phyloP scores from a whole-genome alignment of 2,329 filamentous ascomycete species.

The Plectosphaerella cucumerina region DNA sequence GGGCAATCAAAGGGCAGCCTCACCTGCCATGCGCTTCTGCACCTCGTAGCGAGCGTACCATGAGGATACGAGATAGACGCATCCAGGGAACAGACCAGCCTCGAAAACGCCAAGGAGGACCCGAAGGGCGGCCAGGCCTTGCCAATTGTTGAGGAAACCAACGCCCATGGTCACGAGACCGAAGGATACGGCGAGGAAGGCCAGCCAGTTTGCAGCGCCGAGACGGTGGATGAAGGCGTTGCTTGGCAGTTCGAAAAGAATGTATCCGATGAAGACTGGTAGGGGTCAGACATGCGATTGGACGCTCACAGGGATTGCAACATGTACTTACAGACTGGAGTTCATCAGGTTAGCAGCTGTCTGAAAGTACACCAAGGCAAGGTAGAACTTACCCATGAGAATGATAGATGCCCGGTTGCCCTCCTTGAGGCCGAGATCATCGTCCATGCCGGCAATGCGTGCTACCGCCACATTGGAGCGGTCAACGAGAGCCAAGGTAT shows the following conservation, averaged over 20 bases:
- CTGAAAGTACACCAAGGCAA: too few relatives aligned
- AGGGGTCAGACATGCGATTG: too few relatives aligned
- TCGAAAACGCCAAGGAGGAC: conserved; percentile 63
- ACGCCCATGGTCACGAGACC: conserved; percentile 24
- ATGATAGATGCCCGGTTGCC: conserved; percentile 22
- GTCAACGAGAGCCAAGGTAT: conserved; percentile 22
- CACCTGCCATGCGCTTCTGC: conserved; percentile 24
- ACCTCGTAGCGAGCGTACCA: conserved; percentile 29
- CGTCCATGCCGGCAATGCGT: conserved; percentile 25
- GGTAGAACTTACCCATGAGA: conserved; percentile 7
- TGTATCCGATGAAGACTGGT: conserved; percentile 20
- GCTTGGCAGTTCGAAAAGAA: conserved; percentile 23
- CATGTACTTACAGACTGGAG: too few relatives aligned
- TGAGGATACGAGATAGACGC: conserved; percentile 25
- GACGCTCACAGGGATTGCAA: too few relatives aligned
- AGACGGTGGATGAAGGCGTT: conserved; percentile 25
- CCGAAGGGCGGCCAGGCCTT: conserved; percentile 18
- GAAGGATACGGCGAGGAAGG: conserved; percentile 24
- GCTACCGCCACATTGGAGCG: conserved; percentile 25
- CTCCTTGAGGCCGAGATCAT: conserved; percentile 28
- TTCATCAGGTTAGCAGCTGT: background rate
- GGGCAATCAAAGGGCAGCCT: conserved; percentile 22
- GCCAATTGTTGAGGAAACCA: conserved; percentile 15
- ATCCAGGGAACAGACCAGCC: conserved; percentile 56
- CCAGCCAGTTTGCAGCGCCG: conserved; percentile 21